Base-by-base conservation (phyloP, 2,329 filamentous ascomycete species). In the Cladorrhinum sp. region DNA sequence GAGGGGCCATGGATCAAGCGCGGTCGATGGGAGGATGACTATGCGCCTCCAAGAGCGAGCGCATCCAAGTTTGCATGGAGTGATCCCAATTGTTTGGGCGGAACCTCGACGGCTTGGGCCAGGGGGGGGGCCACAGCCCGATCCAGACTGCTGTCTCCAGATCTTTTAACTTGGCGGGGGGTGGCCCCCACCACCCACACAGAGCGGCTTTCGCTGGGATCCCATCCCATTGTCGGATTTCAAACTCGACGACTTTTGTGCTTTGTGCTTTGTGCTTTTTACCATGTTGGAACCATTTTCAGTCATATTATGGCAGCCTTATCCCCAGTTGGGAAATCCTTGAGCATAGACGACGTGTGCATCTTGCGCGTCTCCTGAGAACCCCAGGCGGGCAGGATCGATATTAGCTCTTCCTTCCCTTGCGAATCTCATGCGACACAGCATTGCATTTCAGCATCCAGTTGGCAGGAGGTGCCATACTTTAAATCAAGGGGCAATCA, bases 1-100 rank as follows among this genome's bases (percentile, higher is more conserved):
- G 67, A 61, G 70, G 69, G 64, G 70, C 70, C 71, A 72, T 72
- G 63, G 61, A 59, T 64, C 59, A 64, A 46, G 42, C 42, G 7
- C n/a, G 42, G 42, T 46, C 42, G 3, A 16, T 7, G 3, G 6
- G 14, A 42, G 16, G 16, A 42, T 42, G 6, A 42, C 36, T 42
- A n/a, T n/a, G n/a, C n/a, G n/a, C n/a, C n/a, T n/a, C n/a, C n/a
- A 28, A 28, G 26, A 28, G 4, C 26, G 33, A 36, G 33, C 33
- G 33, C 33, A 36, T 36, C 33, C 33, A 36, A 16, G 33, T 36
- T 3, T 36, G 33, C 33, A 36, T n/a, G n/a, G n/a, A n/a, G n/a
- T n/a, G n/a, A n/a, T 28, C 9, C 9, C 26, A 28, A 28, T 28
- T 28, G 26, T 28, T 28, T 28, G 26, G 26, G 26, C 26, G 26